Conservation (phyloP, 441 rosid species). For the Pelargonium australe region DNA sequence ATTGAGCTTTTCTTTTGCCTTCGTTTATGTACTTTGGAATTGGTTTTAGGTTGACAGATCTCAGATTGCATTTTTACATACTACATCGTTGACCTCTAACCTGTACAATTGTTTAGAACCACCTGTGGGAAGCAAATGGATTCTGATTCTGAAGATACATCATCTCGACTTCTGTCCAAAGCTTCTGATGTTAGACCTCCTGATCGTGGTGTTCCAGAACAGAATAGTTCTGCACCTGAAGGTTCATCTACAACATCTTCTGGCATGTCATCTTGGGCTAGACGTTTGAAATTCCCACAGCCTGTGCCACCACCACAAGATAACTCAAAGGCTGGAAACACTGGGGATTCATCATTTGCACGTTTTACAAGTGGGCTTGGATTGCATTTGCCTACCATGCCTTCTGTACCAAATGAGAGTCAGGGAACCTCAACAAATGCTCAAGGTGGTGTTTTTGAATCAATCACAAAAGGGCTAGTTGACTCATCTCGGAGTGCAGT, state of each 20-base stretch:
- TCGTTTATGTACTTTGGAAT: neutral
- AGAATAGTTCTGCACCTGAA: slow-evolving; percentile 17
- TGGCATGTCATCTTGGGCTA: slow-evolving; percentile 42
- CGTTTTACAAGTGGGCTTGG: slow-evolving; percentile 61
- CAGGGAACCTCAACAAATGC: slow-evolving; percentile 24
- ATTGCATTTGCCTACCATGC: slow-evolving; percentile 33
- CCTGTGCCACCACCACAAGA: slow-evolving; percentile 30
- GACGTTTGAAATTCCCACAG: slow-evolving; percentile 41
- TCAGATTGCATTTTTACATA: neutral
- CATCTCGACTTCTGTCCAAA: slow-evolving; percentile 26
- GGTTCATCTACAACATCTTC: slow-evolving; percentile 29
- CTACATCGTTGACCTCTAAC: slow-evolving; percentile 8
- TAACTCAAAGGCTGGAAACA: slow-evolving; percentile 27
- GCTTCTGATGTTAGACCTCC: slow-evolving; percentile 18
- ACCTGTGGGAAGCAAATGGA: slow-evolving; percentile 37
- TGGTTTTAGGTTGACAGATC: slow-evolving; percentile 3
- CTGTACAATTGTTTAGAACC: slow-evolving; percentile 13
- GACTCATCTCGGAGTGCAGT: slow-evolving; percentile 66
- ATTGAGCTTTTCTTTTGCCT: slow-evolving; percentile 1
- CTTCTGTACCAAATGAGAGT: slow-evolving; percentile 25
- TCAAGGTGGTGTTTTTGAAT: slow-evolving; percentile 47
- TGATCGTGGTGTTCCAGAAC: slow-evolving; percentile 14
- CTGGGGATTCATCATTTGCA: slow-evolving; percentile 47
- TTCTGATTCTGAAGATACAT: slow-evolving; percentile 31
- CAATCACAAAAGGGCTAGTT: slow-evolving; percentile 64